Evolutionary conservation across 2,329 filamentous ascomycete genomes (phyloP).

Genomic region (Scytalidium sp.): DNA sequence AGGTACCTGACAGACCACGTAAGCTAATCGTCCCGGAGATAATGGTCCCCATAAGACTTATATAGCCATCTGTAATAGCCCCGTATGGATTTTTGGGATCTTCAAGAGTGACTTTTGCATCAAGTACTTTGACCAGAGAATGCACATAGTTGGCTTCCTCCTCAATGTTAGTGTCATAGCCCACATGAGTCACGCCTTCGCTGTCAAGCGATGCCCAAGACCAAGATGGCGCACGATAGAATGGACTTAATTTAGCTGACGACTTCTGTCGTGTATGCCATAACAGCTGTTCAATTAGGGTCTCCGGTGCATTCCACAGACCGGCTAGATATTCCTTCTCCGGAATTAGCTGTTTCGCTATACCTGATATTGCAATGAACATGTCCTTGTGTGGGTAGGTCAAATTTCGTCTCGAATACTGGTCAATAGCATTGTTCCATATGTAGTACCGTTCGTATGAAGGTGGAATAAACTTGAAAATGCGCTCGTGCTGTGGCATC

Average conservation of each 20-base stretch:
- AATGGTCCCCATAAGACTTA: background rate
- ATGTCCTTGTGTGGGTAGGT: slow-evolving; percentile 11
- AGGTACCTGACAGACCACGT: background rate
- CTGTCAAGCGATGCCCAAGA: slow-evolving; percentile 8
- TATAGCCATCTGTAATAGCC: background rate
- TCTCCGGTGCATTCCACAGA: slow-evolving; percentile 8
- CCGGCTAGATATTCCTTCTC: slow-evolving; percentile 11
- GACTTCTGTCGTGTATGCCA: background rate
- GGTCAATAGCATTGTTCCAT: slow-evolving; percentile 10
- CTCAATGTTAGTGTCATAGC: slow-evolving; percentile 1
- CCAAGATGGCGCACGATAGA: slow-evolving; percentile 5
- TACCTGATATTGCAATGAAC: slow-evolving; percentile 9
- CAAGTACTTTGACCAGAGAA: background rate
- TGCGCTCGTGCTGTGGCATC: no score
- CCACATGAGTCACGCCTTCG: background rate
- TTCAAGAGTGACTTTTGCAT: background rate
- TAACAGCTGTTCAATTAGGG: background rate
- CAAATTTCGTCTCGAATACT: slow-evolving; percentile 10
- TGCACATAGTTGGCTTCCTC: background rate
- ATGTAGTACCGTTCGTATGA: background rate
- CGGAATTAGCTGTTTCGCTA: slow-evolving; percentile 3
- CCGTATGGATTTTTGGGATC: slow-evolving; percentile 1
- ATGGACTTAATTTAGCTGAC: background rate
- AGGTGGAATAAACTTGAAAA: background rate
- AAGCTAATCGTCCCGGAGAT: background rate